Evolutionary conservation across 495 filamentous ascomycete species (phyloP), one percentile per base, ranked within the genome.

Genomic region (Acidiella bohemica): DNA sequence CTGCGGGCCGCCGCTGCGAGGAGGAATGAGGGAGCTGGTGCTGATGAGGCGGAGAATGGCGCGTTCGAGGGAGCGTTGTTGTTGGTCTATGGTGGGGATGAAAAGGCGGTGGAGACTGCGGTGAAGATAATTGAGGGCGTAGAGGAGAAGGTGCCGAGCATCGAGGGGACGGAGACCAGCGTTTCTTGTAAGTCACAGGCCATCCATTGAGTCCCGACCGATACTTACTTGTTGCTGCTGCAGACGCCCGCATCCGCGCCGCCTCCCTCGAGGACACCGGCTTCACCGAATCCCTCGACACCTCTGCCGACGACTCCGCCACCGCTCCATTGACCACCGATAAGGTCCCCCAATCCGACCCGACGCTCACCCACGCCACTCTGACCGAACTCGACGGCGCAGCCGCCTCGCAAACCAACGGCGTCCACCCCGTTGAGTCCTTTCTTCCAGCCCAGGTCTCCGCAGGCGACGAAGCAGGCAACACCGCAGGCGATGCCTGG

Each of bases 61-160:
- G 90, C 86, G 30, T 80, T 96, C 44, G 92, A 99, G 61, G 84
- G 82, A 36, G 78, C 90, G 20, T 68, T 99, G 29, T 75, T 87
- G 36, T 68, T 82, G 52, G 78, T 96, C 27, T 99, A 99, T 59
- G 78, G 75, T 16, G 92, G 92, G 22, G 80, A 85, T 48, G 71
- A 80, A 34, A 69, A 71, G 49, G 87, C 86, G 13, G 83, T 99
- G 12, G 65, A 70, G 25, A 73, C 82, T 10, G 88, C 93, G 67
- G 56, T 84, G 48, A 93, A 84, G 62, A 65, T 99, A 27, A 80
- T 93, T 40, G 67, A 84, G 32, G 90, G 87, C 19, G 72, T 70
- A 18, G 74, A 82, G 24, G 86, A 96, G 42, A 70, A 67, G 48
- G 72, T 84, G 1, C 53, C 59, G 33, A 77, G 72, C 35, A 75